Evolutionary conservation across 1,139 yeast species (phyloP), one percentile per base, ranked within the genome.

Genomic region (Candida mesenterica): DNA sequence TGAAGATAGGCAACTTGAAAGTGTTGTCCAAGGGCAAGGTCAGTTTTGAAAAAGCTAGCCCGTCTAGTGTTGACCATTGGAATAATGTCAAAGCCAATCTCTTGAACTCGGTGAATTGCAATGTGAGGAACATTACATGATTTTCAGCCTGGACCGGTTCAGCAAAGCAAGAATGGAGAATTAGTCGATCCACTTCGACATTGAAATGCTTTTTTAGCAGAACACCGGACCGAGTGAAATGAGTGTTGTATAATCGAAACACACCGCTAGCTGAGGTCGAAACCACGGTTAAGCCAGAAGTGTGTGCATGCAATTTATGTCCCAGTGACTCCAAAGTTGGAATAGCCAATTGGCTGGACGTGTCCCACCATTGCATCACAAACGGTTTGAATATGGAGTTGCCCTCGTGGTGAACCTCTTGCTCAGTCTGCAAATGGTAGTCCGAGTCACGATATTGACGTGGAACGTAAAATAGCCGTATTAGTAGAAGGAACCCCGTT

Each of bases 341-440:
- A 3, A 48, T 38, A 14, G 38, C 31, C 24, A 40, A 39, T 13
- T 41, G 34, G 24, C 46, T 52, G 2, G 49, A 56, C 5, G 45
- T 45, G 37, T 62, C 67, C 79, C 79, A 74, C 78, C 78, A 73
- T 44, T 74, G 79, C 0, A 73, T 72, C 10, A 70, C 66, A 42
- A 64, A 71, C 2, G 79, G 79, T 33, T 62, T 68, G 34, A 55
- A 58, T 1, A 63, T 52, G 13, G 47, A 44, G 24, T 42, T 33
- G 6, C 47, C 48, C 3, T 26, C 29, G 10, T 37, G 32, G 3
- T 23, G 15, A 3, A 43, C 36, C 4, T 28, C 23, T 4, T 19
- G 4, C 10, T 37, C 29, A 10, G 36, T 43, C 44, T 34, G 50
- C 26, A 42, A 32, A 22, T 42, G 39, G 25, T 53, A 56, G 41